Evolutionary conservation across 495 filamentous ascomycete genomes (phyloP).

Genomic region (Pseudoneurospora amorphoporcata): DNA sequence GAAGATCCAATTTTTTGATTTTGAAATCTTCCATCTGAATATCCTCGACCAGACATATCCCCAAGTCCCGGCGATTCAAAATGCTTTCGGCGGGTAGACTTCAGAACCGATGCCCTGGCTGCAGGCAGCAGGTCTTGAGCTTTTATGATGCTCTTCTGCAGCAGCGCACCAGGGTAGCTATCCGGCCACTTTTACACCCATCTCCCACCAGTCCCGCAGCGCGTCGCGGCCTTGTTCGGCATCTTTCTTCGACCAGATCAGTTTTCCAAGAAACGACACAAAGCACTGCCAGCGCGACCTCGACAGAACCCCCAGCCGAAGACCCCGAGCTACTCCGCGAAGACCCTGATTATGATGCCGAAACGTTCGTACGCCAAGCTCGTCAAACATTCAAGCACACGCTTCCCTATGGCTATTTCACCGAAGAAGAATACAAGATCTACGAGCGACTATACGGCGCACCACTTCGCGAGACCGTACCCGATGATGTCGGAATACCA

Average conservation of each 20-base stretch:
- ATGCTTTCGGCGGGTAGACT: constrained; percentile 32
- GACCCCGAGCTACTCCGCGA: constrained; percentile 1
- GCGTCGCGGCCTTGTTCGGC: constrained; percentile 13
- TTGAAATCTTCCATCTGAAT: neutral
- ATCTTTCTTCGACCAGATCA: constrained; percentile 29
- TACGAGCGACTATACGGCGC: constrained; percentile 77
- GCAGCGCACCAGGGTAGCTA: constrained; percentile 6
- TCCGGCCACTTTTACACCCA: constrained; percentile 11
- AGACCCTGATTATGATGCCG: constrained; percentile 29
- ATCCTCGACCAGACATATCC: neutral
- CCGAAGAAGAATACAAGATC: constrained; percentile 55
- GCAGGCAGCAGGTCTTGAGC: constrained; percentile 36
- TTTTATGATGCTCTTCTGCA: constrained; percentile 33
- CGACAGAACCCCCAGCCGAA: neutral
- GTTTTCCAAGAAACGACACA: constrained; percentile 13
- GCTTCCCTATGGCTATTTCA: constrained; percentile 63
- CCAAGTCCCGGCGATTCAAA: constrained; percentile 24
- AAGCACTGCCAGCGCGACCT: neutral
- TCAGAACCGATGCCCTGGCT: constrained; percentile 38
- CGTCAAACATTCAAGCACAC: constrained; percentile 66
- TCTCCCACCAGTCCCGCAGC: constrained; percentile 1
- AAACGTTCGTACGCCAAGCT: constrained; percentile 56
- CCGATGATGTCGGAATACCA: constrained; percentile 47
- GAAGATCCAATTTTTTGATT: constrained; percentile 4
- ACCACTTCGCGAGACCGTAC: constrained; percentile 44